Evolutionary conservation across 2,329 filamentous ascomycete species (phyloP), one percentile per base, ranked within the genome.

Genomic region (Incumbomyces delicatus): DNA sequence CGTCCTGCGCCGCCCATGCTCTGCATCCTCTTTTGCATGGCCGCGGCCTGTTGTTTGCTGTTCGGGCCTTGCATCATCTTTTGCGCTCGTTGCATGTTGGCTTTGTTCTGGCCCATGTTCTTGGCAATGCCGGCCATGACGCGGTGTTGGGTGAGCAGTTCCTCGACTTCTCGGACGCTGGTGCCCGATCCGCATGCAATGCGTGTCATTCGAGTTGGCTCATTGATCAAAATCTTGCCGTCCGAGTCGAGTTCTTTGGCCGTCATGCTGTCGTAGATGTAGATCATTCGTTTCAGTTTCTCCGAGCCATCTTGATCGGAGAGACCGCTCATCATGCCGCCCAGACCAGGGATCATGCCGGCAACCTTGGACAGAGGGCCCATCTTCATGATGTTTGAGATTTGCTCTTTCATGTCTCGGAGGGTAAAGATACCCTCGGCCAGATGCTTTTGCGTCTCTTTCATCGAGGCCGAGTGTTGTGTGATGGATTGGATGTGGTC

Each of bases 81-180:
- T 66, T 96, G 89, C 0, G 89, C 89, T 43, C 83, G 81, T 65
- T 95, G 87, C 83, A 96, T 94, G 63, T 95, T 94, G 71, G 92
- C 92, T 84, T 95, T 94, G 63, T 87, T 89, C 33, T 89, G 89
- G 48, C 92, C 90, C 80, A 98, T 94, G 72, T 94, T 94, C 81
- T 96, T 98, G 41, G 92, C 92, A 88, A 98, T 95, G 49, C 87
- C 87, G 1, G 87, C 86, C 92, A 98, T 98, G 85, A 96, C 95
- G 58, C 87, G 83, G 65, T 96, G 90, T 68, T 98, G 92, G 0
- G 89, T 95, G n/a, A 98, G 77, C 6, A 98, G 73, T 61, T 98
- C 92, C 66, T 98, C 92, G 13, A 98, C 88, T 65, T 98, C 92
- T 18, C 79, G 79, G 2, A 98, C 92, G 33, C 79, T 86, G 0